Base-by-base conservation (phyloP, 1,284 basidiomycete genomes). In the Rhodotorula sp. region DNA sequence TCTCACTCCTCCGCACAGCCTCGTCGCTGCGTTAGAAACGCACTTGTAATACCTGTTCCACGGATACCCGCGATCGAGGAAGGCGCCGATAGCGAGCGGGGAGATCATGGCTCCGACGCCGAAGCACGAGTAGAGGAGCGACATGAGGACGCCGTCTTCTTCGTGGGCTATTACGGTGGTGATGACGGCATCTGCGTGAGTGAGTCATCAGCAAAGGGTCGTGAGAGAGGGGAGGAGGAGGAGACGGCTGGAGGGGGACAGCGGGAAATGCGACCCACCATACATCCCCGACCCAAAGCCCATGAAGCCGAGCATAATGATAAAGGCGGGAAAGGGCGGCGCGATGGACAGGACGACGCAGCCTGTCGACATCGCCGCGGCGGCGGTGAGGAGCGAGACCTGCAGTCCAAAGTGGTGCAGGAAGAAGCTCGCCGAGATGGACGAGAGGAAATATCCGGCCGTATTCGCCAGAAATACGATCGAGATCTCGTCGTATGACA, bases 31-130 rank as follows among this genome's bases (percentile, higher is more conserved):
- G n/a, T n/a, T n/a, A n/a, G n/a, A n/a, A n/a, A 47, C 68, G 24
- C 27, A 66, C 68, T 27, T 29, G 60, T 71, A 71, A 59, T 71
- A 71, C 1, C 30, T 44, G 22, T 61, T 54, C 74, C 74, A 75
- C 1, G 24, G 15, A 48, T 61, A 64, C 30, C 51, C 62, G 0
- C 52, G 47, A 55, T 75, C 74, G 58, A 75, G 51, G 34, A 75
- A 67, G 0, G 49, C 39, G 34, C 74, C 74, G 49, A 75, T 73
- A 48, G 71, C 55, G 49, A 75, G 44, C 2, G 74, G 74, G 2
- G 66, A 67, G 52, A 73, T 46, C n/a, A 59, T 59, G 3, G 74
- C 74, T 1, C 74, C 74, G 46, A 74, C 71, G 15, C 72, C 64
- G 39, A 64, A 66, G 65, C 65, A 65, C 17, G 71, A 60, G 49